These are phyloP conservation scores for Ceratocystis alfenasii DNA, from an alignment of 2,329 filamentous ascomycete genomes.

Conservation along the genomic window DNA sequence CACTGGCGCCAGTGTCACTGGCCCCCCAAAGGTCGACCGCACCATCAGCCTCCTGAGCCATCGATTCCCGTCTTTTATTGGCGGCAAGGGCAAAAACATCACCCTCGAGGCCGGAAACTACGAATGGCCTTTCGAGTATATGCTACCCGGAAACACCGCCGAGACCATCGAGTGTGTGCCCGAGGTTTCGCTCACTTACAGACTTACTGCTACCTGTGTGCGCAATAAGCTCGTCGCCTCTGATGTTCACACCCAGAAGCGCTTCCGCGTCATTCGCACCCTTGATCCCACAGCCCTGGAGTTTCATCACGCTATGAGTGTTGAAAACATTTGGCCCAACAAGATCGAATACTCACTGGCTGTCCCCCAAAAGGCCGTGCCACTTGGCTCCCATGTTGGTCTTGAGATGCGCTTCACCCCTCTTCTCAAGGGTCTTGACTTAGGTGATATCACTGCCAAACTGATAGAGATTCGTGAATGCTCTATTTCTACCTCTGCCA, in stretches of 20 bases:
- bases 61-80: slow-evolving; percentile 55
- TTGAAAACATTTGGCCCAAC: slow-evolving; percentile 95
- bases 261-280: slow-evolving; percentile 65
- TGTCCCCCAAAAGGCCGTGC: slow-evolving; percentile 84
- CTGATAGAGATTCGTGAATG: slow-evolving; percentile 69
- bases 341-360: slow-evolving; percentile 94
- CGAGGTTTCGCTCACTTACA: slow-evolving; percentile 80
- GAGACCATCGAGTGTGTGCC: slow-evolving; percentile 86
- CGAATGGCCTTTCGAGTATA: slow-evolving; percentile 67
- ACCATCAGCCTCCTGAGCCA: slow-evolving; percentile 52
- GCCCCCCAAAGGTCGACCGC: slow-evolving; percentile 44
- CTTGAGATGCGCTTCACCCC: slow-evolving; percentile 81
- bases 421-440: slow-evolving; percentile 72
- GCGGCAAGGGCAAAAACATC: slow-evolving; percentile 43
- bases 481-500: slow-evolving; percentile 38
- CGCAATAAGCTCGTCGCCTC: slow-evolving; percentile 71
- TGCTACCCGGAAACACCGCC: slow-evolving; percentile 58
- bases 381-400: slow-evolving; percentile 77
- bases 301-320: slow-evolving; percentile 78
- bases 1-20: slow-evolving; percentile 16
- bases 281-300: slow-evolving; percentile 64
- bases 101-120: slow-evolving; percentile 63
- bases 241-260: slow-evolving; percentile 70
- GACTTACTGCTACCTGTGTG: slow-evolving; percentile 78
- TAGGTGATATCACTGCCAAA: slow-evolving; percentile 71